Evolutionary conservation across 1,139 yeast genomes (phyloP).

Genomic region (Saccharomyces hybrid): DNA sequence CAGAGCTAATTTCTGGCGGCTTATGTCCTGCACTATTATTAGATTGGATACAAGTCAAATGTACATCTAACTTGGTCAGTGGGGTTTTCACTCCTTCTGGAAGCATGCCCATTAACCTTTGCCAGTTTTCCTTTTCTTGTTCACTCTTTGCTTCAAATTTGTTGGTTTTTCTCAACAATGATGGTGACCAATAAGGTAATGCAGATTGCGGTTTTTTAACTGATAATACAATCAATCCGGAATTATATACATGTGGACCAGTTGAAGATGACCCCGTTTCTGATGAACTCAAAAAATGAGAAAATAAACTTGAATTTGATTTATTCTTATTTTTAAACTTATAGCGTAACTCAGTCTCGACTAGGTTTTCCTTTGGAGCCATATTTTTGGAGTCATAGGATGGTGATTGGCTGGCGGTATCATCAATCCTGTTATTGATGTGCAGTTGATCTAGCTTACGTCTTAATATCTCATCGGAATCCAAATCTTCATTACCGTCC

Average conservation of each 20-base stretch:
- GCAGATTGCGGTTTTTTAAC: constrained; percentile 24
- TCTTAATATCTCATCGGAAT: constrained; percentile 17
- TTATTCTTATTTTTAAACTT: constrained; percentile 16
- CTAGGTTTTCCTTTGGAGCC: constrained; percentile 9
- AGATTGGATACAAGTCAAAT: constrained; percentile 27
- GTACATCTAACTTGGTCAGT: constrained; percentile 23
- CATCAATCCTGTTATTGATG: constrained; percentile 17
- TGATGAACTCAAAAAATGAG: constrained; percentile 18
- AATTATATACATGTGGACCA: constrained; percentile 9
- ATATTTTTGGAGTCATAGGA: constrained; percentile 15
- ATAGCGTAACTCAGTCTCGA: constrained; percentile 19
- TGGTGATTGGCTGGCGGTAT: constrained; percentile 8
- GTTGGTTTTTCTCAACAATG: constrained; percentile 30
- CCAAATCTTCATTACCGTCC: constrained; percentile 13
- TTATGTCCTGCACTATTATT: constrained; percentile 20
- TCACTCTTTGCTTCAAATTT: constrained; percentile 21
- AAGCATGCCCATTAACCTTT: constrained; percentile 19
- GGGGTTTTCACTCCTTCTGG: constrained; percentile 24
- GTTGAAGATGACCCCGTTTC: constrained; percentile 3
- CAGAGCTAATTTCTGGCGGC: constrained; percentile 24
- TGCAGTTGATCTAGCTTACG: constrained; percentile 22
- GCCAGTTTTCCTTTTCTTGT: constrained; percentile 29
- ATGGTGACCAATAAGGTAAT: constrained; percentile 34
- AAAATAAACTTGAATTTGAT: constrained; percentile 14
- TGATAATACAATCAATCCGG: constrained; percentile 22